Evolutionary conservation across 2,329 filamentous ascomycete genomes (phyloP), one percentile per base, ranked within the genome.

Genomic region (Lithohypha guttulata): DNA sequence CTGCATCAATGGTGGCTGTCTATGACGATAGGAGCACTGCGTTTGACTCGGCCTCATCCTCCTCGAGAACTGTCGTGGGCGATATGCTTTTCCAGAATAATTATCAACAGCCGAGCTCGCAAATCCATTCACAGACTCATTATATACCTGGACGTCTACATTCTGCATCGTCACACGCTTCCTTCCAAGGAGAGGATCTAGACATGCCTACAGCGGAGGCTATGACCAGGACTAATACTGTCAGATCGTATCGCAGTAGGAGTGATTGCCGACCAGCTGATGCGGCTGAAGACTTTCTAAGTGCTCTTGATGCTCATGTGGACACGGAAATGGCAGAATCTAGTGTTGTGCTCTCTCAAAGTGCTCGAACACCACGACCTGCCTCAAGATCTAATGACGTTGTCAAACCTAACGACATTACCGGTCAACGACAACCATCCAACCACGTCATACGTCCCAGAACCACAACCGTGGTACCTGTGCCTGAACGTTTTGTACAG

Each of bases 301-400:
- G 35, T 23, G 31, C 35, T 4, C 30, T 39, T 18, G 35, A 39
- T 17, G 27, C 26, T 3, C 27, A 29, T 10, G 25, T 39, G 3
- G 26, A 39, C 23, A 27, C 31, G 4, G 35, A 30, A 20, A 39
- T 39, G 35, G 26, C 35, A 17, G 35, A 39, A 21, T 31, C 35
- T 13, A 18, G 35, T 17, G n/a, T 30, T 4, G 19, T 11, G 14
- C 26, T 10, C 13, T 8, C 35, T 21, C 23, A 19, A 9, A 39
- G 35, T 22, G 18, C 35, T 21, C n/a, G 26, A 8, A 20, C 26
- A 19, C 23, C 35, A 8, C 11, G 26, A 17, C 35, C 35, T 14
- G 35, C 20, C 3, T 39, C 35, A 9, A 22, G 35, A 23, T 30
- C 35, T 10, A 39, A 31, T 14, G 23, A 18, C 18, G 26, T 23